Base-by-base conservation (phyloP, 1,139 yeast species). In the Debaryomyces nepalensis region DNA sequence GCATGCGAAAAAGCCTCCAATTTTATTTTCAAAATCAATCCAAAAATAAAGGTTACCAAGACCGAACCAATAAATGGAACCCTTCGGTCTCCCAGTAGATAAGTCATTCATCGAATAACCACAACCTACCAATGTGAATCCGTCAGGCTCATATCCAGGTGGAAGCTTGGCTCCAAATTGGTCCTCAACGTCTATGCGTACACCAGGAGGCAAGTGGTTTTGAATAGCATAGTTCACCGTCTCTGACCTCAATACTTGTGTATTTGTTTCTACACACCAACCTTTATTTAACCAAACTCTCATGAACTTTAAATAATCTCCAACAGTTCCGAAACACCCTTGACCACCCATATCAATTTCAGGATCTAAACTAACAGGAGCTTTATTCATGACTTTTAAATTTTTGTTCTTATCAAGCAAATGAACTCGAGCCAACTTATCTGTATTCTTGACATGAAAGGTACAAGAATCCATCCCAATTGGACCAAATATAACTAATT, bases 41-140 rank as follows among this genome's bases (percentile, higher is more conserved):
- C 80, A 76, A 54, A 61, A 76, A 52, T 53, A 71, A 31, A 73
- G 58, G 49, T 73, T 75, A 18, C 74, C 75, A 42, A 74, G 55
- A 0, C 80, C 80, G 29, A 68, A 59, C 81, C 81, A 76, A 50
- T 66, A 68, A 15, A 68, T 49, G 4, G 72, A 51, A 0, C 73
- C 71, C 10, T 52, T 50, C 1, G 75, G 70, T 45, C 79, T 58
- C 1, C 81, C 81, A 0, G 73, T 63, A 1, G 66, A 61, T 15
- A 64, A 48, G 2, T 49, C 49, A 34, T 61, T 60, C 30, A 47
- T 54, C 10, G 95, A 87, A 58, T 87, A 88, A 19, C 82, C 82
- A 63, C 85, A 85, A 19, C 86, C 86, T 58, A 82, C 81, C 57
- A 93, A 71, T 48, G 84, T 81, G 61, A 81, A 91, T 2, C 97